Evolutionary conservation across 805 yeast species (phyloP), one percentile per base, ranked within the genome.

Genomic region (Hemisphaericaspora nanyangensis): DNA sequence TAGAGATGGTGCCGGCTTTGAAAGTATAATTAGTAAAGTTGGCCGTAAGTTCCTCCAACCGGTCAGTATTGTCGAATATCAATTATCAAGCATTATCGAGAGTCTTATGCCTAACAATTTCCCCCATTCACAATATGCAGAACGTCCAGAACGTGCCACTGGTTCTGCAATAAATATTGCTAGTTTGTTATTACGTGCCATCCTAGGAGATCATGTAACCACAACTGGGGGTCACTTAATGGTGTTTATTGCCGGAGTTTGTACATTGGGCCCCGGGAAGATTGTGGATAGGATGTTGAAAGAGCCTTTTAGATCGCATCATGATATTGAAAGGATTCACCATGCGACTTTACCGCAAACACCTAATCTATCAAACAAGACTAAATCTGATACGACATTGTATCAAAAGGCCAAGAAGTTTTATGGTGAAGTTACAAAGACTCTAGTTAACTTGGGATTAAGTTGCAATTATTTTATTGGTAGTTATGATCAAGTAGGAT

Each of bases 401-500:
- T 60, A 56, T 42, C 61, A 58, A 34, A 50, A 47, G 35, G 77
- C 79, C 4, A 63, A 60, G 34, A 55, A 60, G 34, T 80, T 65
- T 50, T 81, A 79, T 55, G 63, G 65, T 7, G 59, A 61, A 7
- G 55, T 81, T n/a, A 75, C 85, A 3, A 61, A 65, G 18, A 54
- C 52, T 13, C 64, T 77, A 17, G 69, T 78, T 0, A 46, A 60
- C 4, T 67, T 71, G 45, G 85, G 85, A 1, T 72, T 77, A 38
- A 64, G 79, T 5, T 63, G 80, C 33, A 76, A 79, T 49, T 55
- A 80, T 16, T 79, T 80, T 46, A 72, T 79, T 41, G 87, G 87
- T 12, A 71, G 82, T 10, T 80, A 80, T 54, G 87, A 81, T 55
- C 88, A 81, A 56, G 70, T 79, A 31, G 88, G 88, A 0, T 61